phyloP scores from a whole-genome alignment of 768 basidiomycete genomes.

The Amyloporia xantha region DNA sequence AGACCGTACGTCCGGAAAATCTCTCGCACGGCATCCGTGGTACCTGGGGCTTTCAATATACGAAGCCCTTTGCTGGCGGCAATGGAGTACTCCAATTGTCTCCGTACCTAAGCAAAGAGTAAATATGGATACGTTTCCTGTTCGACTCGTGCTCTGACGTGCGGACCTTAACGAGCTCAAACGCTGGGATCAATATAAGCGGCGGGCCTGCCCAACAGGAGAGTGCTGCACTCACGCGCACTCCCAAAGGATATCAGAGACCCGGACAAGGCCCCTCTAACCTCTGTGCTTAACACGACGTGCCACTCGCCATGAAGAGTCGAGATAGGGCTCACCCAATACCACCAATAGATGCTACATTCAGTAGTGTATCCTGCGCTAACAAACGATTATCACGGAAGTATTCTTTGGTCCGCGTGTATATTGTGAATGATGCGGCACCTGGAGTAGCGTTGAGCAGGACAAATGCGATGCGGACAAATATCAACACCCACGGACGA shows the following conservation, averaged over 20 bases:
- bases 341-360: constrained; percentile 73
- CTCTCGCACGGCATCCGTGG: constrained; percentile 70
- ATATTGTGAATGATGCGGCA: constrained; percentile 88
- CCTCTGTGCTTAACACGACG: not conserved
- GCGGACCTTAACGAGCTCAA: constrained; percentile 89
- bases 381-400: constrained; percentile 56
- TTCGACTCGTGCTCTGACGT: not conserved
- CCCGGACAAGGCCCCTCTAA: constrained; percentile 77
- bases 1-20: constrained; percentile 63
- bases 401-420: constrained; percentile 75
- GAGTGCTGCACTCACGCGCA: constrained; percentile 57
- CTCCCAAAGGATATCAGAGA: constrained; percentile 85
- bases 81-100: constrained; percentile 90
- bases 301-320: not conserved
- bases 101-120: constrained; percentile 67
- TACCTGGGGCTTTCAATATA: constrained; percentile 72
- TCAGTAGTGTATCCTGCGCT: constrained; percentile 48
- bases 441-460: constrained; percentile 34
- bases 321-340: constrained; percentile 32
- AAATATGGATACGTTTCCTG: not conserved
- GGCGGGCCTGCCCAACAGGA: too few relatives aligned
- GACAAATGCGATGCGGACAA: not conserved
- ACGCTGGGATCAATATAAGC: constrained; percentile 43
- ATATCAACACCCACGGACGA: constrained; percentile 77
- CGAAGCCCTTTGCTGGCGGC: constrained; percentile 70